Base-by-base conservation (phyloP, 1,139 yeast species). In the Kurtzmaniella natalensis region DNA sequence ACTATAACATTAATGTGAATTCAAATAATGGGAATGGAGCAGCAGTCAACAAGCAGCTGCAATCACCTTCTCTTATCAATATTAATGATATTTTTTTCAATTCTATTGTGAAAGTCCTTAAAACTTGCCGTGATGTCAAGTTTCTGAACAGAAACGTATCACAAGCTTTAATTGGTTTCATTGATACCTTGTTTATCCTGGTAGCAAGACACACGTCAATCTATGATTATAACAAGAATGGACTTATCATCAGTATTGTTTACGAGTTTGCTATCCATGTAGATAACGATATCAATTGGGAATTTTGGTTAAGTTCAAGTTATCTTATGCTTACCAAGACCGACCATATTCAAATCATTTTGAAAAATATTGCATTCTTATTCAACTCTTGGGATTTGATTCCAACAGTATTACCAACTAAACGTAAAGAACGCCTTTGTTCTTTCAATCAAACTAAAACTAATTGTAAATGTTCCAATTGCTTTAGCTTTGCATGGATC, bases 361-460 rank as follows among this genome's bases (percentile, higher is more conserved):
- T 82, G 27, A 73, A 83, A 40, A 76, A 78, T 15, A 54, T 85
- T 31, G 76, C 89, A 3, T 72, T 81, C 40, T 54, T 86, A 37
- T 85, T 80, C 59, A 82, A 84, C 51, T 55, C 79, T 3, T 86
- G 95, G 94, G 82, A 78, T 33, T 59, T 68, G 45, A 64, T 86
- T n/a, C 92, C 95, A 1, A 18, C 22, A 25, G 25, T 19, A 23
- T 16, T 23, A 13, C 25, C 19, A 21, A 18, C 16, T 36, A 32
- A 25, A 6, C 19, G 14, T n/a, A 15, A 11, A n/a, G 25, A 20
- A 14, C 3, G 23, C 3, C n/a, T 23, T 23, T 13, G 14, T 25
- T n/a, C n/a, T n/a, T n/a, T n/a, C n/a, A n/a, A n/a, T n/a, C n/a
- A n/a, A n/a, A 9, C 15, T n/a, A 22, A 29, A 17, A 11, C 8